phyloP scores from a whole-genome alignment of 2,329 filamentous ascomycete species.

The Tricladium varicosporioides region DNA sequence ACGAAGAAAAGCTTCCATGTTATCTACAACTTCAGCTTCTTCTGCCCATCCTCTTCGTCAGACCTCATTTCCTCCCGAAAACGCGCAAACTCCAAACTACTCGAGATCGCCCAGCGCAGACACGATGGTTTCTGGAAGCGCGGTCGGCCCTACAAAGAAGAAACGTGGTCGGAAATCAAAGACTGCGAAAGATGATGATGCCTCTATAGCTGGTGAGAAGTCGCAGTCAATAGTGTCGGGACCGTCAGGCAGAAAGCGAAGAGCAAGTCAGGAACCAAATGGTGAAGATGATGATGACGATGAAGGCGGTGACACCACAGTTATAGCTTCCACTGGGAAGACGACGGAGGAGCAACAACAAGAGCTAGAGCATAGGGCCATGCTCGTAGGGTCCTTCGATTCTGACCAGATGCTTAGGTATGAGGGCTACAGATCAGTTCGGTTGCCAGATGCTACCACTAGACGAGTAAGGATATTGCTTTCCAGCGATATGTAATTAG shows the following conservation, averaged over 20 bases:
- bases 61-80: conserved; percentile 74
- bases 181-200: conserved; percentile 50
- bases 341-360: conserved; percentile 68
- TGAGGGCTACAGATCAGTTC: conserved; percentile 67
- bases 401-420: conserved; percentile 67
- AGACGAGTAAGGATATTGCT: conserved; percentile 52
- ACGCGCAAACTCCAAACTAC: conserved; percentile 42
- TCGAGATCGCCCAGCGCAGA: conserved; percentile 67
- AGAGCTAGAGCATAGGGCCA: conserved; percentile 53
- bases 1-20: conserved; percentile 68
- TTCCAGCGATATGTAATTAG: not conserved
- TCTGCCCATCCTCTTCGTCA: conserved; percentile 71
- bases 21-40: conserved; percentile 50
- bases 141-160: conserved; percentile 52
- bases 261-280: conserved; percentile 39
- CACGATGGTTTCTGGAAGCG: conserved; percentile 59
- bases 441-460: conserved; percentile 66
- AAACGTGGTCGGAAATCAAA: conserved; percentile 63
- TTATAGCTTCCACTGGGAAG: conserved; percentile 57
- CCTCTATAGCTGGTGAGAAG: conserved; percentile 43
- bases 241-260: conserved; percentile 40
- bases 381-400: conserved; percentile 65
- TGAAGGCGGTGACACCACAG: conserved; percentile 42
- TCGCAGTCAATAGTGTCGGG: conserved; percentile 44
- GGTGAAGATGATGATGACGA: conserved; percentile 53